phyloP scores from a whole-genome alignment of 441 rosid genomes.

The Metrosideros polymorpha region DNA sequence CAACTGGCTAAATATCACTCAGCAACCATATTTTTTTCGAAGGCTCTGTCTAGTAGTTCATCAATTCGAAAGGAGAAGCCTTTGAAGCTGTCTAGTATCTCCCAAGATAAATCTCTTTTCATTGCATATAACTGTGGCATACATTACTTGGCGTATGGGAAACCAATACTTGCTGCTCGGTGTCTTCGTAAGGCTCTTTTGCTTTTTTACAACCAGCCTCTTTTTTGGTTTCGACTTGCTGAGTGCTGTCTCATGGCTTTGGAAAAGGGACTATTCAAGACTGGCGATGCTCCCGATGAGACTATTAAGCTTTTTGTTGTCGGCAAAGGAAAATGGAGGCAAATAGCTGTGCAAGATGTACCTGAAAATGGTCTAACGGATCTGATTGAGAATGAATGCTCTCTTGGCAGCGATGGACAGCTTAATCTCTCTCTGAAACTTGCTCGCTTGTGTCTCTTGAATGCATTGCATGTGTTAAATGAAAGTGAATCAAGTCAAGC shows the following conservation, averaged over 20 bases:
- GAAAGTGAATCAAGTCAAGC: constrained; percentile 19
- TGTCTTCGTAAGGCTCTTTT: constrained; percentile 78
- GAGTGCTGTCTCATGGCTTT: constrained; percentile 92
- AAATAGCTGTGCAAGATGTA: constrained; percentile 48
- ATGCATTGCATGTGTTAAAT: constrained; percentile 62
- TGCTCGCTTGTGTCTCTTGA: constrained; percentile 73
- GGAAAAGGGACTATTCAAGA: constrained; percentile 61
- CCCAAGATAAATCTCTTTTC: constrained; percentile 81
- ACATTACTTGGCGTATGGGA: constrained; percentile 79
- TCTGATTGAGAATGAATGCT: constrained; percentile 24
- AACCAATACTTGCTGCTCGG: constrained; percentile 76
- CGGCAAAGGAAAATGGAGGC: constrained; percentile 95
- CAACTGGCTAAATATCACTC: constrained; percentile 62
- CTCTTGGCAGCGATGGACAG: constrained; percentile 31
- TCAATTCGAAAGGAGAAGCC: constrained; percentile 70
- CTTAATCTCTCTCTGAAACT: constrained; percentile 66
- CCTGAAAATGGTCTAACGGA: constrained; percentile 30
- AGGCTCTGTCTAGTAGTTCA: constrained; percentile 57
- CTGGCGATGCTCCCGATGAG: constrained; percentile 22
- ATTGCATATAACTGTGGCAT: constrained; percentile 82
- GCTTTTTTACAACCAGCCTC: constrained; percentile 55
- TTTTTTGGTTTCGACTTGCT: constrained; percentile 90
- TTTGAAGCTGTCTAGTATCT: constrained; percentile 46
- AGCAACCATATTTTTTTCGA: constrained; percentile 63
- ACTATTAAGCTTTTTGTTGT: constrained; percentile 43